Base-by-base conservation (phyloP, 768 basidiomycete species). In the Naematelia encephala region DNA sequence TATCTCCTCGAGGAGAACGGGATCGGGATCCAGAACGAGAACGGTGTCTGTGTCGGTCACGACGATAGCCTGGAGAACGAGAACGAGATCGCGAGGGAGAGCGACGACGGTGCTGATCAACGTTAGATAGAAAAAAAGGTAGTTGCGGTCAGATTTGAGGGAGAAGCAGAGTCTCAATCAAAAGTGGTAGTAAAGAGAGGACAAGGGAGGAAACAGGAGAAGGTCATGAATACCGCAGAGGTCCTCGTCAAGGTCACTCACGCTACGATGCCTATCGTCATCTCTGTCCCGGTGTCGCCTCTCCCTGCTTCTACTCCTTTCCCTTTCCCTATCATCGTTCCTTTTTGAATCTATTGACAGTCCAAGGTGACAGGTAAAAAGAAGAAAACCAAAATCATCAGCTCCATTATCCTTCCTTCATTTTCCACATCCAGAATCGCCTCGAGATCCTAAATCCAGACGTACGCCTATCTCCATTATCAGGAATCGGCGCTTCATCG, bases 1-100 rank as follows among this genome's bases (percentile, higher is more conserved):
- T 51, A 45, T 72, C 70, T 43, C 82, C 80, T 16, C 82, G 82
- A 39, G 81, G 80, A 28, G 87, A 86, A 47, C 88, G 85, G 60
- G 85, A 83, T 27, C 87, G 85, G 30, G 87, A 88, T 34, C 69
- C 62, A 22, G 68, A 67, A 30, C 71, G 64, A 5, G 74, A 71
- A 26, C 59, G 52, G 48, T 56, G 51, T 13, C 60, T 57, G 42
- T 64, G 70, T 39, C 66, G 59, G 43, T 58, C 63, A 29, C 67
- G 64, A 25, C 67, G 69, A 23, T 66, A 64, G 30, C 66, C 67
- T 39, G 73, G 75, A 19, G 72, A 74, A 19, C 67, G 67, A 21
- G 73, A 73, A 14, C 78, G 72, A 26, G 75, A 72, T 53, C 84
- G 84, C 47, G 71, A 66, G 66, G 28, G 83, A 82, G 56, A 21